phyloP scores from a whole-genome alignment of 352 stramenopile species.

The Pythium brachiatum region DNA sequence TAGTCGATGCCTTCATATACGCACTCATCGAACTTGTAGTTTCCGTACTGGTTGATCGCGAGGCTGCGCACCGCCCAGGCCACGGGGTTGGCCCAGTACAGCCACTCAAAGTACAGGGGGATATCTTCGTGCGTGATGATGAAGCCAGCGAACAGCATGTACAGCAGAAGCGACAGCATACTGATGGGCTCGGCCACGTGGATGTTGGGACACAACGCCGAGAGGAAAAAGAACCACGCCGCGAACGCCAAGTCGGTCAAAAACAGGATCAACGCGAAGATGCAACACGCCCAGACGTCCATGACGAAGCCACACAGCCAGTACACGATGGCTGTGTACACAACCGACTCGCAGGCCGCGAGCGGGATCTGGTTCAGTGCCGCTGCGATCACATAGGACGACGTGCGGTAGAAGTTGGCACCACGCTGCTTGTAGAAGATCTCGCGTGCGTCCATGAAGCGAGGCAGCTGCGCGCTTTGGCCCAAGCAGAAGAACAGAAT shows the following conservation, averaged over 20 bases:
- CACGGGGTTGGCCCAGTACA: conserved; percentile 54
- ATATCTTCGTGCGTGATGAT: conserved; percentile 30
- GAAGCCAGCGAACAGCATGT: conserved; percentile 36
- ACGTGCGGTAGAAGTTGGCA: conserved; percentile 64
- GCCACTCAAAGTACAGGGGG: conserved; percentile 38
- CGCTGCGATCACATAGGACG: conserved; percentile 54
- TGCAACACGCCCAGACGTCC: conserved; percentile 38
- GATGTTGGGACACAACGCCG: conserved; percentile 16
- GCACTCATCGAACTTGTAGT: conserved; percentile 25
- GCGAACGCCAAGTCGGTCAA: conserved; percentile 33
- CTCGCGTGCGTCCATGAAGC: conserved; percentile 41
- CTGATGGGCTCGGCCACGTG: conserved; percentile 24
- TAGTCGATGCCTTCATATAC: conserved; percentile 34
- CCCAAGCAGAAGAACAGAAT: conserved; percentile 8
- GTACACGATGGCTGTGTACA: conserved; percentile 39
- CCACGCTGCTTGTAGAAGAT: conserved; percentile 76
- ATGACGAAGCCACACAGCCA: too few relatives aligned
- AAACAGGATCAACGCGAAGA: conserved; percentile 60
- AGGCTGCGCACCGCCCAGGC: conserved; percentile 36
- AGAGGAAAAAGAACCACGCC: conserved; percentile 32
- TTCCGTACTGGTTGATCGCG: conserved; percentile 37
- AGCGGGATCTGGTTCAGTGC: conserved; percentile 41
- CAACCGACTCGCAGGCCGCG: conserved; percentile 33
- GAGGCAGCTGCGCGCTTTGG: conserved; percentile 55
- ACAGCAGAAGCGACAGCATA: conserved; percentile 23